A percentile compares a stretch with the other conserved stretches of the same genome.
These are phyloP conservation scores for Aureobasidium sp. DNA, from an alignment of 2,329 filamentous ascomycete species.

Conservation along the genomic window DNA sequence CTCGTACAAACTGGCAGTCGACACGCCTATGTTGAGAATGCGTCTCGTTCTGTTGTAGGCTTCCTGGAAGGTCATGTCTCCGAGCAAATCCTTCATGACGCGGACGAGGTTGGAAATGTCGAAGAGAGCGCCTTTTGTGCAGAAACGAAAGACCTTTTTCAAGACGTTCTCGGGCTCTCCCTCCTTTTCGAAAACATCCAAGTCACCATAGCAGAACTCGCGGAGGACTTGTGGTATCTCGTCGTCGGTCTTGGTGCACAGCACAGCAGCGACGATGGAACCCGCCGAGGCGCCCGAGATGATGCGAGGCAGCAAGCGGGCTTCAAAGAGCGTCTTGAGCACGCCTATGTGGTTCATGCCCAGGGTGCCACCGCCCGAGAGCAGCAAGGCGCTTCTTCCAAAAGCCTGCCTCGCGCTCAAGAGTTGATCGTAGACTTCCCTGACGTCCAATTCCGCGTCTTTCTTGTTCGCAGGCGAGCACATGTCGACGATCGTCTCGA, in stretches of 20 bases:
- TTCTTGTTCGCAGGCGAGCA: slow-evolving; percentile 31
- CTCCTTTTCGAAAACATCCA: slow-evolving; percentile 67
- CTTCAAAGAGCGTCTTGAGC: slow-evolving; percentile 68
- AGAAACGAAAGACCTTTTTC: slow-evolving; percentile 58
- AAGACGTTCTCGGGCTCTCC: slow-evolving; percentile 53
- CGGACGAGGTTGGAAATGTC: slow-evolving; percentile 73
- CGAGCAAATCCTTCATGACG: slow-evolving; percentile 72
- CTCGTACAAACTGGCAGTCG: slow-evolving; percentile 78
- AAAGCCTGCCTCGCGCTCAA: slow-evolving; percentile 68
- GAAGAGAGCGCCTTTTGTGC: slow-evolving; percentile 76
- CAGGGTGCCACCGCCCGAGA: slow-evolving; percentile 82
- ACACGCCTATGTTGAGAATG: slow-evolving; percentile 90
- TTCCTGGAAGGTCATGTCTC: slow-evolving; percentile 90
- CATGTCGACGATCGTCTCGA: slow-evolving; percentile 60
- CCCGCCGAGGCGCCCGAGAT: slow-evolving; percentile 83
- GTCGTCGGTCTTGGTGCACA: slow-evolving; percentile 69
- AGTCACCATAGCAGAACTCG: slow-evolving; percentile 67
- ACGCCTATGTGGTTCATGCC: slow-evolving; percentile 91
- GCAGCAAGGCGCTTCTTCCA: slow-evolving; percentile 70
- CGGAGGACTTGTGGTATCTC: slow-evolving; percentile 63
- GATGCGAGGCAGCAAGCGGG: slow-evolving; percentile 68
- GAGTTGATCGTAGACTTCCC: slow-evolving; percentile 57
- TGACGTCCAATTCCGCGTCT: slow-evolving; percentile 49
- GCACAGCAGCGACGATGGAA: slow-evolving; percentile 72
- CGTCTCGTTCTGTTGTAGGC: slow-evolving; percentile 89